Evolutionary conservation across 345 rosid species (phyloP).

Genomic region (Lenwebbia sp.): DNA sequence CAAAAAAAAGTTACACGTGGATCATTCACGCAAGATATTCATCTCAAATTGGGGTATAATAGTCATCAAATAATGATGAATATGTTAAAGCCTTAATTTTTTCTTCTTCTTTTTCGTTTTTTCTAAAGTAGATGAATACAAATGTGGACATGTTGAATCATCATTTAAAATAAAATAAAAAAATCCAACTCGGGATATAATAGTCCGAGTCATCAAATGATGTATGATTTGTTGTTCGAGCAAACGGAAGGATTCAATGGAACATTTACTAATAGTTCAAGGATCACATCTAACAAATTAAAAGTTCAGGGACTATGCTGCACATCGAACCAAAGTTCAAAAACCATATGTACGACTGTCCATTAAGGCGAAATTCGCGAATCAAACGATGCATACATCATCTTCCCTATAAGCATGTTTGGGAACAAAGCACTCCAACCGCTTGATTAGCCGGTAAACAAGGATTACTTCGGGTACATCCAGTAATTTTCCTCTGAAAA

Average conservation of each 20-base stretch:
- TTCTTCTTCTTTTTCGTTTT: background rate
- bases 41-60: background rate
- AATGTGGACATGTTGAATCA: background rate
- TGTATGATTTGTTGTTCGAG: background rate
- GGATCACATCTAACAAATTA: background rate
- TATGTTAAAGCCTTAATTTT: background rate
- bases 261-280: background rate
- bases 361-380: background rate
- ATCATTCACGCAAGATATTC: background rate
- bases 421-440: background rate
- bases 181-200: background rate
- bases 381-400: accelerated
- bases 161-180: background rate
- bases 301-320: background rate
- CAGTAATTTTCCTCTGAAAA: background rate
- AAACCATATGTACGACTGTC: background rate
- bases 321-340: background rate
- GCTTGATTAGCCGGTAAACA: background rate
- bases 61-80: background rate
- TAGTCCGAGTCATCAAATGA: background rate
- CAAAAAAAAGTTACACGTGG: background rate
- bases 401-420: background rate
- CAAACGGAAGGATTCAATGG: background rate
- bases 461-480: background rate
- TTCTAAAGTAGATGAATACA: background rate